Conservation (phyloP, 495 filamentous ascomycete species). For the Tuber umbilicatum region DNA sequence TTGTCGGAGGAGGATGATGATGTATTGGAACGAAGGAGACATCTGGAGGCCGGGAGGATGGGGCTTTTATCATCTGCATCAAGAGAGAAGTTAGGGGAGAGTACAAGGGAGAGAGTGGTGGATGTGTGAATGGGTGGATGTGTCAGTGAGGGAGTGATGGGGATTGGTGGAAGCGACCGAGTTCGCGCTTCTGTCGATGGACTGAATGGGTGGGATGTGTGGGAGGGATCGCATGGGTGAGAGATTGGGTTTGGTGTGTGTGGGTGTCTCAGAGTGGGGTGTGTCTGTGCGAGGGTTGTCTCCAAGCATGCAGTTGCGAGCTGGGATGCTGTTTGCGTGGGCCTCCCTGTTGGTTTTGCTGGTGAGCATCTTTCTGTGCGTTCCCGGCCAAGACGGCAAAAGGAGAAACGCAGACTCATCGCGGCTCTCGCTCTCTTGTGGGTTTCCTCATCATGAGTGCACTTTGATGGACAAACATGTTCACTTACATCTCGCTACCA, state of each 20-base stretch:
- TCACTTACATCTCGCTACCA: neutral
- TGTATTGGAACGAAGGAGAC: constrained; percentile 24
- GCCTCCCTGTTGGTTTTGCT: neutral
- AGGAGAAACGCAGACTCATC: neutral
- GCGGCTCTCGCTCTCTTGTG: neutral
- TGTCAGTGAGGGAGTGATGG: neutral
- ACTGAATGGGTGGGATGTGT: neutral
- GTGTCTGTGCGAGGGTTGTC: neutral
- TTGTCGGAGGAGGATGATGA: constrained; percentile 6
- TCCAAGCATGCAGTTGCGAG: neutral
- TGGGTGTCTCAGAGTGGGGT: neutral
- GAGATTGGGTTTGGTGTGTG: neutral
- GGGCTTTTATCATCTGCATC: constrained; percentile 34
- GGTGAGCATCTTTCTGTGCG: neutral
- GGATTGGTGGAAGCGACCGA: neutral
- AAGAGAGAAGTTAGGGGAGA: neutral
- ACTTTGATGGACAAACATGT: neutral
- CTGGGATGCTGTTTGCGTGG: neutral
- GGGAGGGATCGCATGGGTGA: neutral
- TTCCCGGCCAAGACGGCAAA: neutral
- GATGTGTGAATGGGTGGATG: constrained; percentile 16
- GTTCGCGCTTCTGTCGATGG: neutral
- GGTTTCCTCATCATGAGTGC: neutral
- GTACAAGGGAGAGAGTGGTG: constrained; percentile 10
- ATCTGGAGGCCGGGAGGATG: constrained; percentile 25